Evolutionary conservation across 2,329 filamentous ascomycete genomes (phyloP).

Genomic region (Verticillium longisporum): DNA sequence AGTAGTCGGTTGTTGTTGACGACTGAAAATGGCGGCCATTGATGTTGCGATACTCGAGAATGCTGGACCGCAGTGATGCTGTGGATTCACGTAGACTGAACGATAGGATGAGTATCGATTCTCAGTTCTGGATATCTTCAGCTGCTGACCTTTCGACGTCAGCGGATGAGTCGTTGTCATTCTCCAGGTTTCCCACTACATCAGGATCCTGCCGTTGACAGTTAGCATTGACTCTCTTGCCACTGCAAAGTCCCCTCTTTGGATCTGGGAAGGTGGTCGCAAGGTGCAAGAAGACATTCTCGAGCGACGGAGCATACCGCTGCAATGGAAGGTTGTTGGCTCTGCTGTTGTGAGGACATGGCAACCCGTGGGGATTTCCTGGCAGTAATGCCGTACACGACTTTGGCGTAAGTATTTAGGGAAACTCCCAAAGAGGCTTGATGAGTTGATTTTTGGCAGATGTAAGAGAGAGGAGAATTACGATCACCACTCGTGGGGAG

Average conservation of each 20-base stretch:
- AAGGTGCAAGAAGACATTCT: neutral
- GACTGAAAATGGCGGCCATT: constrained; percentile 23
- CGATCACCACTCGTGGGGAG: too few relatives aligned
- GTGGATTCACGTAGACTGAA: constrained; percentile 14
- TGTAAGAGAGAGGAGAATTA: neutral
- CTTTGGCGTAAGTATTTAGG: too few relatives aligned
- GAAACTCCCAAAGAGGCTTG: neutral
- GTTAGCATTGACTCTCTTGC: neutral
- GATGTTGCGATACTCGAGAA: constrained; percentile 23
- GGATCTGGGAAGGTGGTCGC: neutral
- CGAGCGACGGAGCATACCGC: neutral
- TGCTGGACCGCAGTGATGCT: constrained; percentile 22
- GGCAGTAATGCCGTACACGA: too few relatives aligned
- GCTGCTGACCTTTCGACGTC: neutral
- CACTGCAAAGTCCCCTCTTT: neutral
- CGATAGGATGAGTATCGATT: neutral
- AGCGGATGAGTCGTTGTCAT: neutral
- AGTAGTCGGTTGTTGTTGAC: constrained; percentile 18
- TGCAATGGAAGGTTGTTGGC: neutral
- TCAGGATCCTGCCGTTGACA: neutral
- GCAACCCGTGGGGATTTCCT: too few relatives aligned
- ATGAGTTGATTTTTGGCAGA: neutral
- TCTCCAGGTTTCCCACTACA: neutral
- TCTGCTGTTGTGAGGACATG: neutral
- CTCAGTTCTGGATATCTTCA: neutral